These are phyloP conservation scores for Lactuca sativa DNA, from an alignment of 129 eudicot species.

Conservation along the genomic window DNA sequence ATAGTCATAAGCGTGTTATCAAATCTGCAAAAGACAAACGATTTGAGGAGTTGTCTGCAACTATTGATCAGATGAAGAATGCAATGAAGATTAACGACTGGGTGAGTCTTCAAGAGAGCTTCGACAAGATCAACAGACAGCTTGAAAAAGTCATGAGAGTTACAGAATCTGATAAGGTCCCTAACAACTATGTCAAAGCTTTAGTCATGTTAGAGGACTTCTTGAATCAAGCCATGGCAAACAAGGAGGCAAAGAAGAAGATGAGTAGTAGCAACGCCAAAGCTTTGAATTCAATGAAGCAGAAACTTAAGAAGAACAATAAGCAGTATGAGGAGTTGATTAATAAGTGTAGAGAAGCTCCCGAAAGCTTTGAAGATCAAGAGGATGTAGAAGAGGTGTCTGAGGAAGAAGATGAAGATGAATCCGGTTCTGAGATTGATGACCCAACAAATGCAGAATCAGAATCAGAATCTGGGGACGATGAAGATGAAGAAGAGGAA, in stretches of 20 bases:
- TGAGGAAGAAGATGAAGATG: slow-evolving; percentile 45
- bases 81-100: slow-evolving; percentile 96
- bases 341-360: slow-evolving; percentile 70
- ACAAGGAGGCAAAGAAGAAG: slow-evolving; percentile 88
- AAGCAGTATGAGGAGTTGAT: slow-evolving; percentile 78
- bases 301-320: slow-evolving; percentile 85
- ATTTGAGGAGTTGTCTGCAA: slow-evolving; percentile 71
- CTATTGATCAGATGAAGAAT: slow-evolving; percentile 92
- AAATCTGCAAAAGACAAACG: slow-evolving; percentile 83
- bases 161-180: slow-evolving; percentile 58
- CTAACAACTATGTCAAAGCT: slow-evolving; percentile 71
- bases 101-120: slow-evolving; percentile 89
- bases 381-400: slow-evolving; percentile 45
- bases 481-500: slow-evolving; percentile 42
- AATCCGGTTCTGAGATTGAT: slow-evolving; percentile 48
- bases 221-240: slow-evolving; percentile 71
- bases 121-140: slow-evolving; percentile 84
- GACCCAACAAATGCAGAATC: slow-evolving; percentile 35
- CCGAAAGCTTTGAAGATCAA: slow-evolving; percentile 64
- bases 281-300: slow-evolving; percentile 91
- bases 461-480: slow-evolving; percentile 39
- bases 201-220: slow-evolving; percentile 86
- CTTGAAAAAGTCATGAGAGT: slow-evolving; percentile 88
- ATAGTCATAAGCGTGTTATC: slow-evolving; percentile 59
- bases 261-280: slow-evolving; percentile 95